Conservation (phyloP, 192 early-diverging fungal species). For the Coemansia sp. region DNA sequence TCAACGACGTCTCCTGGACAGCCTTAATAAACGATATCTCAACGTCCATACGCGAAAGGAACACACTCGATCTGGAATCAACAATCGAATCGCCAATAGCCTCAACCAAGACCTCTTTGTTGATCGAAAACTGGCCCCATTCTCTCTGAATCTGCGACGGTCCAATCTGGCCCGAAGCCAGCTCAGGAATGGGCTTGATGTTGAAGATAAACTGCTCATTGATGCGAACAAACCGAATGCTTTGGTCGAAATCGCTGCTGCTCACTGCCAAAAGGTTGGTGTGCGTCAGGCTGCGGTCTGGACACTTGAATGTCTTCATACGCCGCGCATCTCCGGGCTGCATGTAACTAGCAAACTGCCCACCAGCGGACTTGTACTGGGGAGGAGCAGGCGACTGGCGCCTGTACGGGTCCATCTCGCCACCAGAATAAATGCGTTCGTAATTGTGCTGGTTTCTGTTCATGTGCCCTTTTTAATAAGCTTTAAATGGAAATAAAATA, state of each 20-base stretch:
- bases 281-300: constrained; percentile 49
- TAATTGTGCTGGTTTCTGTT: constrained; percentile 34
- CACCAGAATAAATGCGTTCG: constrained; percentile 33
- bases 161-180: constrained; percentile 25
- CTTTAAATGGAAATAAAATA: not conserved
- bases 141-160: constrained; percentile 39
- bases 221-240: constrained; percentile 67
- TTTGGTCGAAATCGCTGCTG: constrained; percentile 66
- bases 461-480: too few relatives aligned
- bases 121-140: constrained; percentile 55
- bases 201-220: constrained; percentile 81
- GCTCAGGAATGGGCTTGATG: constrained; percentile 38
- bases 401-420: constrained; percentile 46
- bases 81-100: constrained; percentile 44
- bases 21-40: constrained; percentile 60
- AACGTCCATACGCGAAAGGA: constrained; percentile 49
- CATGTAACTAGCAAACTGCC: constrained; percentile 2
- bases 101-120: constrained; percentile 55
- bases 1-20: constrained; percentile 50
- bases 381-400: constrained; percentile 7
- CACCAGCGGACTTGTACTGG: constrained; percentile 1
- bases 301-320: constrained; percentile 49
- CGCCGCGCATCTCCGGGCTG: constrained; percentile 24
- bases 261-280: constrained; percentile 79
- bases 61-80: constrained; percentile 44